Evolutionary conservation across 83 land plant species (phyloP), one percentile per base, ranked within the genome.

Genomic region (Picea mariana): DNA sequence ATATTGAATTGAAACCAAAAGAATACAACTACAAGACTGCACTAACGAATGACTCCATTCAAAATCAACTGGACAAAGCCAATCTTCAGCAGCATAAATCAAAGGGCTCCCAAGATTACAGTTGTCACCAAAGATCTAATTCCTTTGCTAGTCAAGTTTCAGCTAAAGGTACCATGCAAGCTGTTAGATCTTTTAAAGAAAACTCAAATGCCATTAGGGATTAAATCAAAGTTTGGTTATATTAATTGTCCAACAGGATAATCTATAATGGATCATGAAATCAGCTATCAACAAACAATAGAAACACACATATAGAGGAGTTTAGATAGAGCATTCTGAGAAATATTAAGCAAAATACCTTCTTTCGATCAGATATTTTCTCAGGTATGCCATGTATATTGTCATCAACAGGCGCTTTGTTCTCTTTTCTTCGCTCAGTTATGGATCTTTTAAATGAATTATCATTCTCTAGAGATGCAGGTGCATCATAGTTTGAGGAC

Each of bases 371-470:
- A 77, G 79, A 77, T 52, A 77, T 55, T 59, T 77, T 77, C 62
- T 77, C 79, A 24, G 62, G 23, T 9, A 5, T 6, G 16, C 38
- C 38, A 23, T 2, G 78, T 13, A 52, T 49, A 23, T 5, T 47
- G 16, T 49, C 78, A 9, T 75, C 47, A 47, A 49, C 78, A n/a
- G 40, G 79, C 20, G 62, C 24, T 77, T 77, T 77, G n/a, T 77
- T 77, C 27, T 40, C 62, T 77, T 77, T 77, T 17, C 79, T 24
- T 77, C 79, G 62, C 63, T 77, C 79, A 59, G 79, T 77, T 59
- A 7, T 26, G 34, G 79, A 77, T 77, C 79, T 55, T 77, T 77
- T 77, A 59, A 77, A 77, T 77, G 24, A 49, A 55, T 24, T 8
- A 77, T 59, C 63, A 13, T 21, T 17, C 40, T 55, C 62, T 77